These are phyloP conservation scores for Syzygium oleosum DNA, from an alignment of 345 rosid species.

Conservation along the genomic window DNA sequence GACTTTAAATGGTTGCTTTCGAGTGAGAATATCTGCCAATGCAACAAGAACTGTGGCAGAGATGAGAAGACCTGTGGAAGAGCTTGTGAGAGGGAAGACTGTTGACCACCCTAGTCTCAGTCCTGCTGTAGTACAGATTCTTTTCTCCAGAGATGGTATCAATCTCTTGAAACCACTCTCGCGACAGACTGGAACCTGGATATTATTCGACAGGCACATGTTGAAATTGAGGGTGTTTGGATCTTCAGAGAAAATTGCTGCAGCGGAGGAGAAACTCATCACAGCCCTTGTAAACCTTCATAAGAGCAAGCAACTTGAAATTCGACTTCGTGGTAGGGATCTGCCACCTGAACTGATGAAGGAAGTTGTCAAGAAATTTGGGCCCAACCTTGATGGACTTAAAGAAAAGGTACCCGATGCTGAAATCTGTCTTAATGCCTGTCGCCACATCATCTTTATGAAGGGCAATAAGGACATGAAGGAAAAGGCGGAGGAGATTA, in stretches of 20 bases:
- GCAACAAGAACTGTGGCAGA: slow-evolving; percentile 78
- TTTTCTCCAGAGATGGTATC: slow-evolving; percentile 51
- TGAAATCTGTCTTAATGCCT: slow-evolving; percentile 46
- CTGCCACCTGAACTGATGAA: slow-evolving; percentile 70
- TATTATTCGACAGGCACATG: slow-evolving; percentile 48
- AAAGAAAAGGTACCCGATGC: slow-evolving; percentile 57
- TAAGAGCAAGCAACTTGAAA: slow-evolving; percentile 51
- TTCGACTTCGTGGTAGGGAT: slow-evolving; percentile 52
- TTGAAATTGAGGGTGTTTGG: slow-evolving; percentile 56
- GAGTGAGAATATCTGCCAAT: slow-evolving; percentile 58
- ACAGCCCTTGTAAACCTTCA: slow-evolving; percentile 43
- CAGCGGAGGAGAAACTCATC: slow-evolving; percentile 49
- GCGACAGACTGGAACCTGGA: slow-evolving; percentile 48
- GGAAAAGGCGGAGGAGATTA: slow-evolving; percentile 49
- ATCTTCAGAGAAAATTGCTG: slow-evolving; percentile 23
- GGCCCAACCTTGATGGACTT: slow-evolving; percentile 66
- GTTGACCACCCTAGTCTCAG: slow-evolving; percentile 48
- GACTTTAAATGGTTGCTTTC: slow-evolving; percentile 46
- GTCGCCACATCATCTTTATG: slow-evolving; percentile 51
- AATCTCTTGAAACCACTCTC: slow-evolving; percentile 47
- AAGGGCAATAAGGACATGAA: slow-evolving; percentile 50
- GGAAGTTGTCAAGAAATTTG: slow-evolving; percentile 56
- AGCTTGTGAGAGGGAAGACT: slow-evolving; percentile 61
- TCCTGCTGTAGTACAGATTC: slow-evolving; percentile 43
- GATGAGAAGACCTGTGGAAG: slow-evolving; percentile 70